Evolutionary conservation across 768 basidiomycete genomes (phyloP), one percentile per base, ranked within the genome.

Genomic region (Xerocomus spinulosus): DNA sequence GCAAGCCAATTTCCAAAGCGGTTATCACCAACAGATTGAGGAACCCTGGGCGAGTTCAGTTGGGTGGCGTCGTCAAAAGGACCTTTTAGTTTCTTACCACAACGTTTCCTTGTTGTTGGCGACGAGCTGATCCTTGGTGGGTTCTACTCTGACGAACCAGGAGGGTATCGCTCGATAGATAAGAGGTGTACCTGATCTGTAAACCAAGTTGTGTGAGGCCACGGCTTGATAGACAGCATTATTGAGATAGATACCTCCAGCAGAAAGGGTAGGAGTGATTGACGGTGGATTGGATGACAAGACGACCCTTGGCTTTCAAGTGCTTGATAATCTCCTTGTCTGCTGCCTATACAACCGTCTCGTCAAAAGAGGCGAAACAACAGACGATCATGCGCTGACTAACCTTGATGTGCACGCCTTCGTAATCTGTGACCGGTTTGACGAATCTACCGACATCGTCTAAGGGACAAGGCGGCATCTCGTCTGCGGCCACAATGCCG

Each of bases 1-100:
- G 87, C 85, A 42, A 99, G 76, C 96, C 96, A 99, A 67, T 92
- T 94, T 18, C 92, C 93, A 63, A 99, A 99, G 28, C 95, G 79
- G 55, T 85, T 81, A 50, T 97, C 94, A 6, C 93, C 90, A 38
- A 98, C 85, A 51, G 71, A 77, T 60, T 91, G 85, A 9, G 96
- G 96, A 3, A 99, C 96, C 91, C 89, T 92, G 43, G 44, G 5
- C n/a, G n/a, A 28, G 45, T 52, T 48, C 36, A 42, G 13, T 57
- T 21, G 15, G 50, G 30, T 21, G 20, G 36, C 8, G 33, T 24
- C 44, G 7, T 49, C 34, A 25, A 23, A 20, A 46, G 35, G 29
- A 42, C n/a, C 23, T 18, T 23, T 7, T 3, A 9, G 40, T 13
- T 26, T 56, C 73, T 46, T 42, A 87, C 94, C 96, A 99, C 69